These are phyloP conservation scores for Globisporangium spinosum DNA, from an alignment of 352 stramenopile species.

Conservation along the genomic window DNA sequence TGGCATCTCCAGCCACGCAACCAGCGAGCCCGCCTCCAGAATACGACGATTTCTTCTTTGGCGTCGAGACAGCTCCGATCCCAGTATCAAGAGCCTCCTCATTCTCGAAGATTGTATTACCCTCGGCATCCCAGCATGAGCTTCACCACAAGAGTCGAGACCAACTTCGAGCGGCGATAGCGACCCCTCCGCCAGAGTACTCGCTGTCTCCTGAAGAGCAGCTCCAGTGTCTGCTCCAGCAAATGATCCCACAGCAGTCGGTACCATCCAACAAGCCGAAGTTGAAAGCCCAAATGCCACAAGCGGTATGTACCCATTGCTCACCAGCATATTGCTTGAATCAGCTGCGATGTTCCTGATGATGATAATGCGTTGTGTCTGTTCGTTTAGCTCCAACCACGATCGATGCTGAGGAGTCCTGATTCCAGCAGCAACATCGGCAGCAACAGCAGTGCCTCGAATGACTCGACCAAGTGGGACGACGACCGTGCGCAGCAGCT, in stretches of 20 bases:
- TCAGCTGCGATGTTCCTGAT: no score
- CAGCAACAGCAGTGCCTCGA: not conserved
- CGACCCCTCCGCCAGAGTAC: conserved; percentile 1
- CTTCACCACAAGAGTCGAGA: not conserved
- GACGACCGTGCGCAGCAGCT: conserved; percentile 56
- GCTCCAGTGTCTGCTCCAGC: conserved; percentile 45
- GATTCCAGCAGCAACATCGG: not conserved
- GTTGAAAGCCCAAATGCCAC: not conserved
- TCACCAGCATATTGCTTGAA: no score
- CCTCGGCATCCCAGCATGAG: conserved; percentile 12
- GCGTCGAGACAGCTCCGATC: conserved; percentile 49
- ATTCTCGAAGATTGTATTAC: conserved; percentile 1
- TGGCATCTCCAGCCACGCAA: conserved; percentile 11
- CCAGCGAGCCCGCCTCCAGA: conserved; percentile 40
- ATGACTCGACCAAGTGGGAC: conserved; percentile 33
- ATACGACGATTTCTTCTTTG: conserved; percentile 68
- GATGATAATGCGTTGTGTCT: not conserved
- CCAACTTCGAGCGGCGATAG: not conserved
- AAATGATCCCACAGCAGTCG: conserved; percentile 32
- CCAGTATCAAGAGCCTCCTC: conserved; percentile 3
- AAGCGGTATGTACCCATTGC: not conserved
- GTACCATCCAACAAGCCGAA: not conserved
- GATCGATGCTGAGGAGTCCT: not conserved
- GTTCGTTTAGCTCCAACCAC: not conserved
- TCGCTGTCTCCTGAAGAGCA: conserved; percentile 38